phyloP scores from a whole-genome alignment of 192 early-diverging fungal species.

The Coemansia pectinata region DNA sequence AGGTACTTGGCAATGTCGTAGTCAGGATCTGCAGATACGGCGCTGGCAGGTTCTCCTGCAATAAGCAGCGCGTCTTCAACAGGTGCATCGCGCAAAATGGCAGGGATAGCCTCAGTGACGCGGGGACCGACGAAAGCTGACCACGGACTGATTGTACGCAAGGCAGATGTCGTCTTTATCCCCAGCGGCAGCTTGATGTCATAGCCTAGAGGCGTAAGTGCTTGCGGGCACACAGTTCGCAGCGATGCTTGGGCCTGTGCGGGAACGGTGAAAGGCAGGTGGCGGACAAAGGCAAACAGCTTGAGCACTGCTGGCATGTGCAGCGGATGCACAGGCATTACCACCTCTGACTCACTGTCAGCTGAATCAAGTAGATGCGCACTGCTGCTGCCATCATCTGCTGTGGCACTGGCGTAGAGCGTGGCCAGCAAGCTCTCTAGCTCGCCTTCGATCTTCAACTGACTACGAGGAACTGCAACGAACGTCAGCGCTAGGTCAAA shows the following conservation, averaged over 20 bases:
- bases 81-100: conserved; percentile 38
- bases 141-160: conserved; percentile 69
- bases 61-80: conserved; percentile 48
- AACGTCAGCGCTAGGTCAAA: conserved; percentile 49
- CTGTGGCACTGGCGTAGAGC: conserved; percentile 27
- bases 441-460: conserved; percentile 49
- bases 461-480: conserved; percentile 53
- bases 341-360: conserved; percentile 30
- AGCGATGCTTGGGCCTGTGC: conserved; percentile 63
- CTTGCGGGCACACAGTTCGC: conserved; percentile 56
- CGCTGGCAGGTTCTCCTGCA: conserved; percentile 59
- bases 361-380: conserved; percentile 28
- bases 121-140: conserved; percentile 61
- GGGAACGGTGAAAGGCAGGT: conserved; percentile 41
- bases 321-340: conserved; percentile 64
- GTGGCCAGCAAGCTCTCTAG: conserved; percentile 44
- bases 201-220: conserved; percentile 22
- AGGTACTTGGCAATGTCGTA: conserved; percentile 66
- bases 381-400: conserved; percentile 10
- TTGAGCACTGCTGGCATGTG: conserved; percentile 62
- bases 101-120: conserved; percentile 54
- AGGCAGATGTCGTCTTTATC: conserved; percentile 62
- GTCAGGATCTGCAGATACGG: conserved; percentile 53
- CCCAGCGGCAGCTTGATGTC: conserved; percentile 64
- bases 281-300: conserved; percentile 49